These are phyloP conservation scores for Pyrus communis DNA, from an alignment of 306 rosid genomes.

Conservation along the genomic window DNA sequence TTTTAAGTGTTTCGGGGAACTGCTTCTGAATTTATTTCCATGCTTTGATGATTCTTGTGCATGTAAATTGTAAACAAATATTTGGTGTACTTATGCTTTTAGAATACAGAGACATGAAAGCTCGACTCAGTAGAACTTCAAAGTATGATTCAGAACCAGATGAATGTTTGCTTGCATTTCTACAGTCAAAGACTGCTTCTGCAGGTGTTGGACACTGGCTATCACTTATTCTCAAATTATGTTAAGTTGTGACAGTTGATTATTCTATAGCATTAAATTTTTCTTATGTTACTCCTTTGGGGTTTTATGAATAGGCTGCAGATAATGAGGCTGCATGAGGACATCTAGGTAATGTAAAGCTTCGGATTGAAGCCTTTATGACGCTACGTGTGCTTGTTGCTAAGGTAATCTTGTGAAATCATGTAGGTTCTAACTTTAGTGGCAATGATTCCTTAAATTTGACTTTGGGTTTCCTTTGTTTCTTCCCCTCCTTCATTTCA, in stretches of 20 bases:
- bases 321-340: constrained; percentile 82
- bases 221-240: constrained; percentile 85
- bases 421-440: neutral
- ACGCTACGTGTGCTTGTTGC: constrained; percentile 73
- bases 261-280: neutral
- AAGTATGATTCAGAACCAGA: constrained; percentile 40
- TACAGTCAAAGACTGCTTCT: constrained; percentile 63
- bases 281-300: constrained; percentile 8
- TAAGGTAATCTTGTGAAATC: constrained; percentile 45
- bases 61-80: constrained; percentile 58
- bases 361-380: constrained; percentile 72
- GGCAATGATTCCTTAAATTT: neutral
- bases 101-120: constrained; percentile 28
- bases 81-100: constrained; percentile 49
- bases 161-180: constrained; percentile 73
- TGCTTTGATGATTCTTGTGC: constrained; percentile 57
- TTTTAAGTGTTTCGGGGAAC: constrained; percentile 63
- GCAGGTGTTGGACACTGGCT: constrained; percentile 96
- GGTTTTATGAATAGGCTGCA: constrained; percentile 60
- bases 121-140: constrained; percentile 20
- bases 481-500: neutral
- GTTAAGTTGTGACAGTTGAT: constrained; percentile 16
- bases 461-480: neutral
- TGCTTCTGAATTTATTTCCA: constrained; percentile 53
- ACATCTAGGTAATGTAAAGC: constrained; percentile 73